Evolutionary conservation across 495 filamentous ascomycete species (phyloP).

Genomic region (Delitschia confertaspora): DNA sequence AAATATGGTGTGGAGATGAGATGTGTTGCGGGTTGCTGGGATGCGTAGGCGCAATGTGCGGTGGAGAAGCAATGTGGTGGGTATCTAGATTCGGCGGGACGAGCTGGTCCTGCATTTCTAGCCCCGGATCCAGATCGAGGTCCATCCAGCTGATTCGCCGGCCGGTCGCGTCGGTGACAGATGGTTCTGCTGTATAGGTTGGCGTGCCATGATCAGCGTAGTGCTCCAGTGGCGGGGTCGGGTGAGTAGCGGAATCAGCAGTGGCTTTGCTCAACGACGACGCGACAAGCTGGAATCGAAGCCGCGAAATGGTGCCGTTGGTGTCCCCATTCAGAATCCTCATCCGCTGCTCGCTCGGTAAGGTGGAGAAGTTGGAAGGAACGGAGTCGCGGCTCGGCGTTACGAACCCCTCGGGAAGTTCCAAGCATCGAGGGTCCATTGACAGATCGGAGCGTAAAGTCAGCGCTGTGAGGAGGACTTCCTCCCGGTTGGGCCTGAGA

Average conservation of each 20-base stretch:
- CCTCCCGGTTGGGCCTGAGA: constrained; percentile 13
- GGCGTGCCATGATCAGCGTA: no score
- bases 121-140: constrained; percentile 12
- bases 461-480: constrained; percentile 20
- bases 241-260: no score
- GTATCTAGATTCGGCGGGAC: no score
- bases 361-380: constrained; percentile 3
- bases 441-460: constrained; percentile 18
- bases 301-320: no score
- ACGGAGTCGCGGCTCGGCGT: constrained; percentile 20
- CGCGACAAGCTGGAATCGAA: no score
- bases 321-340: constrained; percentile 17
- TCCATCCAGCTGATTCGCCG: constrained; percentile 26
- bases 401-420: constrained; percentile 16
- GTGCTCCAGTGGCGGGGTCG: no score
- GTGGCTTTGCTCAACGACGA: no score
- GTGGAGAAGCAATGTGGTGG: no score
- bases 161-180: constrained; percentile 1
- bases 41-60: no score
- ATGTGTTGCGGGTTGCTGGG: no score
- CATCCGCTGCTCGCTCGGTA: constrained; percentile 17
- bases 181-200: constrained; percentile 2
- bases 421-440: constrained; percentile 5
- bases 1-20: no score
- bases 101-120: constrained; percentile 7